Evolutionary conservation across 176 grass and related monocot species (phyloP).

Genomic region (Luzula sylvatica): DNA sequence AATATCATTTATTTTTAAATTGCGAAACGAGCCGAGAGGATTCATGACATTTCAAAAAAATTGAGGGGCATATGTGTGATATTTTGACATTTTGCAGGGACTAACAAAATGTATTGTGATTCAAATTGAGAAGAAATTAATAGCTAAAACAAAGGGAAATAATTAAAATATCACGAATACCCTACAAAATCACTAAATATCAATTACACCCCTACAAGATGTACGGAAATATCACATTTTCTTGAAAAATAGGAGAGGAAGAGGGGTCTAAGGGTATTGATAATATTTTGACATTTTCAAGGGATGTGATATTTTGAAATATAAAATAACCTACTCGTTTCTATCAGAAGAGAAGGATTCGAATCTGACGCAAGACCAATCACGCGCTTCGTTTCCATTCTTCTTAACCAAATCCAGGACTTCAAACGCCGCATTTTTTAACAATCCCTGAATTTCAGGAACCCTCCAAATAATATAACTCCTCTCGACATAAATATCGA

Average conservation of each 20-base stretch:
- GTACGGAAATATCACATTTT: no score
- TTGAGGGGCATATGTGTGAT: no score
- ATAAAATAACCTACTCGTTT: slow-evolving; percentile 75
- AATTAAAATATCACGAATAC: no score
- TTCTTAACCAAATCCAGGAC: slow-evolving; percentile 69
- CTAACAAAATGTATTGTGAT: no score
- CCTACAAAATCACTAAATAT: no score
- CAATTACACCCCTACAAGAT: no score
- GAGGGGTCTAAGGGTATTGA: background rate
- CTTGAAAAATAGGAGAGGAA: background rate
- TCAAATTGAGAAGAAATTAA: no score
- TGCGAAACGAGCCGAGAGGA: no score
- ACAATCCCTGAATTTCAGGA: slow-evolving; percentile 77
- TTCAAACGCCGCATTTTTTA: slow-evolving; percentile 81
- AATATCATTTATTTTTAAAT: no score
- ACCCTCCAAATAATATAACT: slow-evolving; percentile 98
- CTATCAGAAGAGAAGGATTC: slow-evolving; percentile 78
- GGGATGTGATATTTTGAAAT: no score
- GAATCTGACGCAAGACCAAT: slow-evolving; percentile 83
- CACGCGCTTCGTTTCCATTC: slow-evolving; percentile 60
- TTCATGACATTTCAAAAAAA: background rate
- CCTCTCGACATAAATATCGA: slow-evolving; percentile 89
- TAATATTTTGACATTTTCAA: background rate
- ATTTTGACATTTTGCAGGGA: no score
- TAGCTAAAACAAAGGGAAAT: no score